Evolutionary conservation across 202 grass and related monocot genomes (phyloP).

Genomic region (Carex sylvatica): DNA sequence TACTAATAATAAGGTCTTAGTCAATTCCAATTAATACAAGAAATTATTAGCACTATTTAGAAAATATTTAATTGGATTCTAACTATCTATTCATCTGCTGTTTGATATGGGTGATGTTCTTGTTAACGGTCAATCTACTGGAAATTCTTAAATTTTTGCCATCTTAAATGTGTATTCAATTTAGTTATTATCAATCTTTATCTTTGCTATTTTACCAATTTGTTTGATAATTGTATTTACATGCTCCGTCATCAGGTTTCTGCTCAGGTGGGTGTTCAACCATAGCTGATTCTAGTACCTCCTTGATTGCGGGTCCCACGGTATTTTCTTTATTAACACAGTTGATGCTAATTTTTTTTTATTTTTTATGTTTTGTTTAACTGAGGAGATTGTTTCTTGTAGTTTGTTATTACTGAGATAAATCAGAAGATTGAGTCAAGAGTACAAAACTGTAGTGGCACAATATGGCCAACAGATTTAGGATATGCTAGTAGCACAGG

Average conservation of each 20-base stretch:
- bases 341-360: conserved; percentile 1
- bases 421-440: conserved; percentile 92
- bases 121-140: conserved; percentile 66
- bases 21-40: not conserved
- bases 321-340: conserved; percentile 34
- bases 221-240: not conserved
- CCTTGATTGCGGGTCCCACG: conserved; percentile 78
- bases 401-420: conserved; percentile 87
- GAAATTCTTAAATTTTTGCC: conserved; percentile 33
- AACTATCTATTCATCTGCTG: conserved; percentile 32
- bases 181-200: conserved; percentile 1
- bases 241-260: conserved; percentile 38
- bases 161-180: not conserved
- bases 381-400: conserved; percentile 8
- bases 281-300: conserved; percentile 83
- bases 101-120: conserved; percentile 97
- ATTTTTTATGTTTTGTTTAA: not conserved
- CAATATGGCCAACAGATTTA: conserved; percentile 90
- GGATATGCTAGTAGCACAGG: conserved; percentile 67
- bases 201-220: conserved; percentile 24
- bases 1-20: too few relatives aligned
- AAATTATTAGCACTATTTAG: not conserved
- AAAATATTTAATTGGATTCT: conserved; percentile 7
- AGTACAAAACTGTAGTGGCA: conserved; percentile 89
- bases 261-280: conserved; percentile 53